Evolutionary conservation across 2,329 filamentous ascomycete genomes (phyloP).

Genomic region (Aurifilum marmelostoma): DNA sequence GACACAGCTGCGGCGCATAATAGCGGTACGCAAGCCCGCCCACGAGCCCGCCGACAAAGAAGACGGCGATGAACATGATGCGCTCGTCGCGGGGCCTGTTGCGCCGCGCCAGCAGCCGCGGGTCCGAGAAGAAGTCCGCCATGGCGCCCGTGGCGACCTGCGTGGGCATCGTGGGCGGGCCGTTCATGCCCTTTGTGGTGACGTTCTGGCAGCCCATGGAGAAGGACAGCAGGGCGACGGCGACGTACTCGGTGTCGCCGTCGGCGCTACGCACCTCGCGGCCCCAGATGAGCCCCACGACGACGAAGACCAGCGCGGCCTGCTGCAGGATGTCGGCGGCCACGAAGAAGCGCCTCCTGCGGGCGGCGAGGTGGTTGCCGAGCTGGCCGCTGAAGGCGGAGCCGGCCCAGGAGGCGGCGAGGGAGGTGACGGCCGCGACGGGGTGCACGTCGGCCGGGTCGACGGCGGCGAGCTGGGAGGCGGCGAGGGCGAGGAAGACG

Average conservation of each 20-base stretch:
- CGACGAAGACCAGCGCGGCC: conserved; percentile 8
- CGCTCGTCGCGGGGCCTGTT: conserved; percentile 16
- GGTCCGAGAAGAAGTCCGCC: conserved; percentile 21
- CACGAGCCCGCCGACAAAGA: conserved; percentile 6
- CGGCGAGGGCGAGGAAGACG: conserved; percentile 18
- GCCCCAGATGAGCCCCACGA: conserved; percentile 17
- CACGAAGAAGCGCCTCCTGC: conserved; percentile 12
- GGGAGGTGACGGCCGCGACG: conserved; percentile 17
- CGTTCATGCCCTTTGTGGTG: conserved; percentile 22
- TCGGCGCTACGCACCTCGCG: conserved; percentile 3
- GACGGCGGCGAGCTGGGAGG: conserved; percentile 16
- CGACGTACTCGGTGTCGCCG: conserved; percentile 8
- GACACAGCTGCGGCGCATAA: conserved; percentile 13
- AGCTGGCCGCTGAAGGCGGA: conserved; percentile 16
- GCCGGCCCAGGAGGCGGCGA: conserved; percentile 14
- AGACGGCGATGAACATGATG: conserved; percentile 12
- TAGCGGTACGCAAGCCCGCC: conserved; percentile 17
- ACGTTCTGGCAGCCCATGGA: conserved; percentile 22
- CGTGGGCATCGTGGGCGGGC: conserved; percentile 20
- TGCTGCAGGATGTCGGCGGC: conserved; percentile 19
- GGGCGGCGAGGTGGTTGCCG: conserved; percentile 8
- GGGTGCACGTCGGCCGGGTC: conserved; percentile 15
- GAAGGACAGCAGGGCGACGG: conserved; percentile 19
- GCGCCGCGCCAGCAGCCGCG: conserved; percentile 1
- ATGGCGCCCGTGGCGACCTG: conserved; percentile 20